phyloP scores from a whole-genome alignment of 179 eudicot genomes.

The Silene vulgaris region DNA sequence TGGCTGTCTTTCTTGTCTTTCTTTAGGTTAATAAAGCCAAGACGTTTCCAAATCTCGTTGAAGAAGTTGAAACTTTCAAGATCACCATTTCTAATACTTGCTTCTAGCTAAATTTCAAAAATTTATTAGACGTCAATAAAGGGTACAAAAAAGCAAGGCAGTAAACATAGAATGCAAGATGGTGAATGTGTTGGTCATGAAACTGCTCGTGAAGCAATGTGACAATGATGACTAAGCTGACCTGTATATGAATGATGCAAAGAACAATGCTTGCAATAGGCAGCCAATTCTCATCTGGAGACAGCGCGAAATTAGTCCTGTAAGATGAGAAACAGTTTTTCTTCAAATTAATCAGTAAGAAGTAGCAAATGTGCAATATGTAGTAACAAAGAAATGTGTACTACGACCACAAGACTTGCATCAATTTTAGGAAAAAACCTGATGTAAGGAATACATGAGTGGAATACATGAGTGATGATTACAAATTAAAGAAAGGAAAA shows the following conservation, averaged over 20 bases:
- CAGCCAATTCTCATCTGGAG: conserved; percentile 89
- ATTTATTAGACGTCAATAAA: background rate
- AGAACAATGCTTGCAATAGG: conserved; percentile 83
- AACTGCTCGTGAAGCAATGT: background rate
- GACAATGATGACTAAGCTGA: conserved; percentile 16
- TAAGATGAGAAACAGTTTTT: conserved; percentile 14
- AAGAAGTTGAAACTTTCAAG: conserved; percentile 49
- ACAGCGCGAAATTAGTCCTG: conserved; percentile 79
- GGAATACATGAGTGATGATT: too few species aligned
- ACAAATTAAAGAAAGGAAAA: background rate
- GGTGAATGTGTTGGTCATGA: background rate
- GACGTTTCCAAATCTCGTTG: conserved; percentile 35
- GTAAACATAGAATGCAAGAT: background rate
- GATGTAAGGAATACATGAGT: too few species aligned
- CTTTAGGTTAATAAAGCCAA: conserved; percentile 33
- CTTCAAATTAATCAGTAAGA: background rate
- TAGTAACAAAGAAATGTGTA: background rate
- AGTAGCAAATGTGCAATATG: background rate
- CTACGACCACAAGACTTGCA: too few species aligned
- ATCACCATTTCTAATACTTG: conserved; percentile 66
- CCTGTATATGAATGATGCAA: conserved; percentile 83
- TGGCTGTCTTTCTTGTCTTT: conserved; percentile 40
- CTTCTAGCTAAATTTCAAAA: conserved; percentile 52
- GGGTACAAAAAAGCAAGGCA: background rate
- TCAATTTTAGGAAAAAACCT: too few species aligned